phyloP scores from a whole-genome alignment of 2,329 filamentous ascomycete species.

The Spiromastix sp. region DNA sequence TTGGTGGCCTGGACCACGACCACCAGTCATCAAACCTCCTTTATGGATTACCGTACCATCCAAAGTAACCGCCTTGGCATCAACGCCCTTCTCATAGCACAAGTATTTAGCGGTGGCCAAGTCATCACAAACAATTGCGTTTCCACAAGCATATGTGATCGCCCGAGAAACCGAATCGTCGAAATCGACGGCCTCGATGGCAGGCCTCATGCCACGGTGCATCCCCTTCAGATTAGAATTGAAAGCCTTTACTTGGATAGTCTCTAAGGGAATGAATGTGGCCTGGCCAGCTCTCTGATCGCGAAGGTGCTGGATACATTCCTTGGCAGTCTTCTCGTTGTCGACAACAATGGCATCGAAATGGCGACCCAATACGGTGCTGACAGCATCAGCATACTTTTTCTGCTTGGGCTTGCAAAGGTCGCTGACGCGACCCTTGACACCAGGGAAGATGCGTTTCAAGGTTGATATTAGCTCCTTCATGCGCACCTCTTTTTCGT shows the following conservation, averaged over 20 bases:
- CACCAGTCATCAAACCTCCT: slow-evolving; percentile 91
- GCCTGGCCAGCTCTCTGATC: slow-evolving; percentile 79
- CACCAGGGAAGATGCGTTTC: slow-evolving; percentile 84
- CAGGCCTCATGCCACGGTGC: slow-evolving; percentile 69
- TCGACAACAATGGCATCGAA: slow-evolving; percentile 94
- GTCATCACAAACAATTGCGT: slow-evolving; percentile 86
- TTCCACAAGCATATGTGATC: slow-evolving; percentile 90
- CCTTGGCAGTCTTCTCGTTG: slow-evolving; percentile 83
- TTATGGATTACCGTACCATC: slow-evolving; percentile 98
- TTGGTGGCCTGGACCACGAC: slow-evolving; percentile 66
- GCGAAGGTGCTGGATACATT: slow-evolving; percentile 90
- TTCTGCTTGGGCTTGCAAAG: slow-evolving; percentile 95
- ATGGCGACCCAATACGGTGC: slow-evolving; percentile 81
- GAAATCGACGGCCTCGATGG: slow-evolving; percentile 93
- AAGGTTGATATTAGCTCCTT: slow-evolving; percentile 78
- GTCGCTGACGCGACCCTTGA: slow-evolving; percentile 80
- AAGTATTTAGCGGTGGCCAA: slow-evolving; percentile 79
- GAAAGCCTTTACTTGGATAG: slow-evolving; percentile 86
- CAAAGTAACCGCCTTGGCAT: slow-evolving; percentile 87
- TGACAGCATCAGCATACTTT: slow-evolving; percentile 88
- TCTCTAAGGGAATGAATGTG: slow-evolving; percentile 93
- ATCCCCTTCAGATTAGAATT: slow-evolving; percentile 88
- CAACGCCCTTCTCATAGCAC: slow-evolving; percentile 72
- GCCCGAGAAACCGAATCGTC: slow-evolving; percentile 80
- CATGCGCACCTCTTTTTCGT: slow-evolving; percentile 64